Base-by-base conservation (phyloP, 2,329 filamentous ascomycete genomes). In the Pseudogymnoascus sp. region DNA sequence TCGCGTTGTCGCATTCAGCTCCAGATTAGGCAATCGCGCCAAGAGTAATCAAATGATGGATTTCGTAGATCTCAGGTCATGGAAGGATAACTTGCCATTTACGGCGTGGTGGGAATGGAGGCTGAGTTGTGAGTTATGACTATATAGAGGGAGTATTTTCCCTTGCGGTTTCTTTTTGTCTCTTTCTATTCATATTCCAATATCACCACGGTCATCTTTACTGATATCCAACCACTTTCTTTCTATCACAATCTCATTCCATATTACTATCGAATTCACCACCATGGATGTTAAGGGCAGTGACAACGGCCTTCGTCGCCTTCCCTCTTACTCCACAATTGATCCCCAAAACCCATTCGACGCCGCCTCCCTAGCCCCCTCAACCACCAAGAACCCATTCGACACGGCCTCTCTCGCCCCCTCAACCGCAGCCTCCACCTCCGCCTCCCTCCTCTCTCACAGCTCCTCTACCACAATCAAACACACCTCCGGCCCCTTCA, bases 401-500 rank as follows among this genome's bases (percentile, higher is more conserved):
- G 58, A 59, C 17, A 59, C 58, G 2, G 58, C 58, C 36, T 59
- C 58, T 17, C 58, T 59, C 15, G 33, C 36, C 17, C 33, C 33
- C 12, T 38, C 58, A 27, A 58, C 48, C 13, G 55, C 27, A 1
- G 44, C 39, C 38, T 21, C 29, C 13, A 51, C 33, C 10, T 33
- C 48, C 27, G 36, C 59, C 12, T 12, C 63, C 55, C 29, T 59
- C 25, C 33, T 60, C 17, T 55, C 27, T 13, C 58, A 61, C 27
- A 8, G 31, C 38, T 42, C 61, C 10, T 63, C 63, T n/a, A 63
- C 42, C 10, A 51, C 58, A 12, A 63, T 64, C 4, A 58, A 48
- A 31, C 41, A 41, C 10, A 35, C 61, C 17, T 60, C 63, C 10
- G 62, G 27, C 15, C 9, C 60, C 58, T 83, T 84, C 70, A 64